Evolutionary conservation across 768 basidiomycete genomes (phyloP), one percentile per base, ranked within the genome.

Genomic region (Mycena epipterygia): DNA sequence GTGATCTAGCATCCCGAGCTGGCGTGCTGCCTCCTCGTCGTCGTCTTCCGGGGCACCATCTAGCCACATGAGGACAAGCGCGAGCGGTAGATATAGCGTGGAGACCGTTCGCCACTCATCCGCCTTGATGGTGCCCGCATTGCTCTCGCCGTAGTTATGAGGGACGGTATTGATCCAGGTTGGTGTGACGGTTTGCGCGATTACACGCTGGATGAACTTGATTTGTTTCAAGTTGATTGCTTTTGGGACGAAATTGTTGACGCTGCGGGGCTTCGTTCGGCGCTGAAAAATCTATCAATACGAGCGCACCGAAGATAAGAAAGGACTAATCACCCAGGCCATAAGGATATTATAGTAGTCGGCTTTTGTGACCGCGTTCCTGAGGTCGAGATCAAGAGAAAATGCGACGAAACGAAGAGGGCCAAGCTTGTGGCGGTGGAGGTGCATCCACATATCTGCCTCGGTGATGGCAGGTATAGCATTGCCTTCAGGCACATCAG

Each of bases 101-200:
- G 64, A 46, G 4, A 82, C 35, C 0, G 73, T 74, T 3, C 74
- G 59, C 82, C 83, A 84, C 68, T 84, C 73, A 30, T 80, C 80
- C 5, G 81, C 81, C 58, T 84, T 84, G 49, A 84, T 64, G 0
- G 67, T 77, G 8, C 84, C 80, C 4, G 79, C 78, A 21, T 44
- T 66, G 6, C 59, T 59, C 6, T 75, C 71, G 14, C 80, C 78
- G 62, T 74, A 81, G 59, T 80, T 76, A 23, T 52, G 23, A 7
- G 81, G 81, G 3, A 80, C 75, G 11, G 74, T 71, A 49, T 70
- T 70, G 19, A 79, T 29, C 79, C 80, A 80, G 9, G 74, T 70
- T 23, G 79, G 81, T 12, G 63, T 71, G 23, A 25, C 46, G 13
- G 77, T 76, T 4, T 70, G 27, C 29, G 66, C 61, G 51, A 79